Base-by-base conservation (phyloP, 192 early-diverging fungal species). In the Coemansia sp. region DNA sequence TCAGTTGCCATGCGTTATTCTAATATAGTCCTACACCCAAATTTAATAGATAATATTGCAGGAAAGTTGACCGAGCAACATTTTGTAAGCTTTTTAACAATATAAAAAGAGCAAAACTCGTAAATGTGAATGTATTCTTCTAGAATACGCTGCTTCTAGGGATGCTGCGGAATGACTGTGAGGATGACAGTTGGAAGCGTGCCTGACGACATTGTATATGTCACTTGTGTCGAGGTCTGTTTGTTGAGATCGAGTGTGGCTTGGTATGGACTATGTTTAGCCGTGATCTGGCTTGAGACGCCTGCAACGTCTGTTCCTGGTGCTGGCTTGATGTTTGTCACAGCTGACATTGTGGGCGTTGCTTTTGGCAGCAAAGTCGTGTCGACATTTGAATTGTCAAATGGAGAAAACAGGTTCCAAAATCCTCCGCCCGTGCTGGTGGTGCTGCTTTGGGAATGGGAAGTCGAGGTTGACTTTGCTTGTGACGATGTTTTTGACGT, bases 201-300 rank as follows among this genome's bases (percentile, higher is more conserved):
- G 7, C 13, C 25, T 59, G 38, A 38, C 9, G 32, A 40, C 17
- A 70, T 20, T 5, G 64, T 66, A 58, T 65, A 67, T 11, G 49
- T 50, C 4, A 70, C 39, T 19, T 32, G 64, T 10, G 68, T 63
- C 0, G 74, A 67, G 12, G 25, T 7, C 42, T 56, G 61, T 17
- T 65, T 22, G 39, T 67, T 70, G 17, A 63, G 68, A 37, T 65
- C 49, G 6, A 61, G 25, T 19, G 70, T 71, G 58, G 70, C 58
- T 44, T 49, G 38, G 2, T 53, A 61, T 69, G 53, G 40, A 20
- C 40, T 32, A 32, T 32, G n/a, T 44, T 25, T n/a, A 46, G 14
- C 40, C 42, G 40, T 16, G 39, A 7, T 41, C 16, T 32, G 5
- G 4, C 16, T 13, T 59, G 14, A 17, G 16, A 38, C 5, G 8